Evolutionary conservation across 495 filamentous ascomycete genomes (phyloP).

Genomic region (Tetracladium setigerum): DNA sequence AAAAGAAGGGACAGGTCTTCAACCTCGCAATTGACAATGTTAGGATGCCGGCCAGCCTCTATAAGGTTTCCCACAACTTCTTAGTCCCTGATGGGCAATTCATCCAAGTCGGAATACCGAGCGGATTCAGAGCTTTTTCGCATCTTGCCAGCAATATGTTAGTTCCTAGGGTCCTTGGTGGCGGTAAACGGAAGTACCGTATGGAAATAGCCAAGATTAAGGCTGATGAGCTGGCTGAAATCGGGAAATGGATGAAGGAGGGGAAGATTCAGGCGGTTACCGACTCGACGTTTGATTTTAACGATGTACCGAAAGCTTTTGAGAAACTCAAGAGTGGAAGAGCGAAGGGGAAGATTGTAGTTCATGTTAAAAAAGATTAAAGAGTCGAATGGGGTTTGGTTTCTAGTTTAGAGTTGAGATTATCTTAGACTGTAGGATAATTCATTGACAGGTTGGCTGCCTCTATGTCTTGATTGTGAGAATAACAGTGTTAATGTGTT

Average conservation of each 20-base stretch:
- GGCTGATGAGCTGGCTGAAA: slow-evolving; percentile 40
- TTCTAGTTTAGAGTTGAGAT: too few relatives aligned
- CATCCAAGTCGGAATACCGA: slow-evolving; percentile 46
- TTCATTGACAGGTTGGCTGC: too few relatives aligned
- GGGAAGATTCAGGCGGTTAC: slow-evolving; percentile 56
- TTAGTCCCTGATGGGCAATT: slow-evolving; percentile 43
- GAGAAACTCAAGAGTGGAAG: slow-evolving; percentile 53
- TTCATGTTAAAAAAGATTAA: slow-evolving; percentile 42
- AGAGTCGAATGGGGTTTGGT: too few relatives aligned
- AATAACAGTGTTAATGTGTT: too few relatives aligned
- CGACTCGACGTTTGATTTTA: slow-evolving; percentile 53
- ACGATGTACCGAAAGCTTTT: slow-evolving; percentile 55
- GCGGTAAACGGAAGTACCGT: slow-evolving; percentile 50
- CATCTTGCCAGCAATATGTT: slow-evolving; percentile 24
- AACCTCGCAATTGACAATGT: slow-evolving; percentile 56
- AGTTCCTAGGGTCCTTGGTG: slow-evolving; percentile 53
- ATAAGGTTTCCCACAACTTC: slow-evolving; percentile 48
- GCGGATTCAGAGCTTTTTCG: not conserved
- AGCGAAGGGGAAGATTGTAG: slow-evolving; percentile 62
- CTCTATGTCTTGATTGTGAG: too few relatives aligned
- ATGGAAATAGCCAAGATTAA: slow-evolving; percentile 33
- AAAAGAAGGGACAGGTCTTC: slow-evolving; percentile 44
- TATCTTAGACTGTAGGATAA: too few relatives aligned
- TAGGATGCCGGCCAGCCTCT: slow-evolving; percentile 40
- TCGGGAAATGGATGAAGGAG: slow-evolving; percentile 52